A percentile compares a stretch with the other conserved stretches of the same genome.
These are phyloP conservation scores for Lathyrus oleraceus DNA, from an alignment of 306 rosid genomes.

Conservation along the genomic window DNA sequence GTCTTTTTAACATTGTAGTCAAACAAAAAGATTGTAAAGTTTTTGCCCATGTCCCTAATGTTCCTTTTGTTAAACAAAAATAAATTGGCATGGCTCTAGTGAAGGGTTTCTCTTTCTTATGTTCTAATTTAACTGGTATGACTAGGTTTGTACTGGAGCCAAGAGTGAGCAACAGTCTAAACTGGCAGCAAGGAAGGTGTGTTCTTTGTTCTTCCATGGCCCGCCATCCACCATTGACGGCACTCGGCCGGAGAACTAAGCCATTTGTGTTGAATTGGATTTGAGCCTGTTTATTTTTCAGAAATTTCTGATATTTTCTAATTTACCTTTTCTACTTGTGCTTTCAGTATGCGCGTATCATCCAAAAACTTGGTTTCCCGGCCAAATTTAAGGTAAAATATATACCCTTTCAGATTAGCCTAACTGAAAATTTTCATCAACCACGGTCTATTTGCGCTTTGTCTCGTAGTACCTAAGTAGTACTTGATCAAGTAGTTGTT, in stretches of 20 bases:
- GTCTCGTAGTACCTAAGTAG: not conserved
- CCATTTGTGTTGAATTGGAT: conserved; percentile 23
- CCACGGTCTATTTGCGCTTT: not conserved
- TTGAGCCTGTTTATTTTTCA: not conserved
- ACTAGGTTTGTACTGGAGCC: conserved; percentile 95
- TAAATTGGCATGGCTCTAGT: not conserved
- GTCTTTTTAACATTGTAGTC: conserved; percentile 3
- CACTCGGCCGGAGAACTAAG: not conserved
- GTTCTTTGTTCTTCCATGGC: not conserved
- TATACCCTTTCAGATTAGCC: not conserved
- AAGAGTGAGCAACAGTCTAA: conserved; percentile 90
- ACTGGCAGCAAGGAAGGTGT: conserved; percentile 95
- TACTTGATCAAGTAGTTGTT: conserved; percentile 4
- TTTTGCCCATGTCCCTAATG: not conserved
- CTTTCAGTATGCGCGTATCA: conserved; percentile 88
- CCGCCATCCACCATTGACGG: no score
- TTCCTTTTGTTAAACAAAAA: not conserved
- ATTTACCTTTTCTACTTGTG: conserved; percentile 22
- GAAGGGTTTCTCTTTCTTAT: not conserved
- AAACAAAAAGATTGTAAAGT: not conserved
- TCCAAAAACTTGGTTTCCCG: conserved; percentile 86
- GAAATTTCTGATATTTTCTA: not conserved
- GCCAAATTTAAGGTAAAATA: conserved; percentile 78
- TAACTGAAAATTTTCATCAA: not conserved
- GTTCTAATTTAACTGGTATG: conserved; percentile 31